Percentiles rank a stretch among this genome's conserved stretches.
Conservation (phyloP, 768 basidiomycete species). For the Melanogaster broomeanus region DNA sequence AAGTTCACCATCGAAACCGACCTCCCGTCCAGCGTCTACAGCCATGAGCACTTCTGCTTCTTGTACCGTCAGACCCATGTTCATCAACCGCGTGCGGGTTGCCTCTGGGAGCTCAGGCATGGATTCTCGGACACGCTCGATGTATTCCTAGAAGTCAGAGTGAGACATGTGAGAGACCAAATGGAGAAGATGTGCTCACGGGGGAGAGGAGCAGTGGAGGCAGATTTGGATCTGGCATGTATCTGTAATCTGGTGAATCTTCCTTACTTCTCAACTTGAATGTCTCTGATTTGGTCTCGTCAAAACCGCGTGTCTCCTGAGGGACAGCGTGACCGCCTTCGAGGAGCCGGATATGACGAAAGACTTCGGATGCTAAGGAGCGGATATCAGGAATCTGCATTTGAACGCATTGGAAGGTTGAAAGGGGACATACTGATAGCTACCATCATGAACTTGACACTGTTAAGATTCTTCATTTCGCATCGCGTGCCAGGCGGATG, state of each 20-base stretch:
- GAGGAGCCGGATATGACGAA: constrained; percentile 70
- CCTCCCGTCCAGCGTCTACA: constrained; percentile 65
- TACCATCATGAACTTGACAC: constrained; percentile 77
- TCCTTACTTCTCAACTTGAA: constrained; percentile 87
- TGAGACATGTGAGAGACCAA: neutral
- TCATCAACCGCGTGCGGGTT: constrained; percentile 57
- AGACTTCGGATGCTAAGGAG: constrained; percentile 76
- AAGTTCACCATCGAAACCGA: constrained; percentile 60
- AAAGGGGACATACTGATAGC: constrained; percentile 71
- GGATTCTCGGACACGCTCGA: constrained; percentile 47
- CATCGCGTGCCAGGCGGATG: constrained; percentile 77
- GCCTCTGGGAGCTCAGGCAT: constrained; percentile 81
- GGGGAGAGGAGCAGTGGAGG: constrained; percentile 66
- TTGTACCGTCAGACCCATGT: constrained; percentile 53
- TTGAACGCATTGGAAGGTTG: neutral
- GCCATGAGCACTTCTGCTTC: constrained; percentile 78
- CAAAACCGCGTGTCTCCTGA: constrained; percentile 92
- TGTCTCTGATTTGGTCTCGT: constrained; percentile 80
- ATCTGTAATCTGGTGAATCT: constrained; percentile 92
- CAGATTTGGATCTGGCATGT: constrained; percentile 97
- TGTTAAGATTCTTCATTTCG: constrained; percentile 97
- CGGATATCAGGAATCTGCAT: neutral
- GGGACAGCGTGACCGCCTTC: constrained; percentile 43
- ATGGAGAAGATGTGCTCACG: constrained; percentile 32
- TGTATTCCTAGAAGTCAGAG: constrained; percentile 51